Evolutionary conservation across 179 eudicot species (phyloP), one percentile per base, ranked within the genome.

Genomic region (Nepenthes alata): DNA sequence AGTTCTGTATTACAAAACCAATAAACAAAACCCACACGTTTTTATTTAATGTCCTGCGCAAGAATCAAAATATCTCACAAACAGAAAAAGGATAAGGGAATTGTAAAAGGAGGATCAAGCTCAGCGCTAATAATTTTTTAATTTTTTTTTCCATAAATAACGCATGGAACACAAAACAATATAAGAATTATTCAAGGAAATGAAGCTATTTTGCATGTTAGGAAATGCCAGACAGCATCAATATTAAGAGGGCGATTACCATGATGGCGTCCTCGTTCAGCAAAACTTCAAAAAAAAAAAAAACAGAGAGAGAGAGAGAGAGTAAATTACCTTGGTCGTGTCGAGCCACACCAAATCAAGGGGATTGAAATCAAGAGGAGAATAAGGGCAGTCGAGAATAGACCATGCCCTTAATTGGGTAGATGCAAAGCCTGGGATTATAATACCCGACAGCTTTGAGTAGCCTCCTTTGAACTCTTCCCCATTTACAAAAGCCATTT

Each of bases 331-430:
- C 77, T 91, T 91, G 73, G 97, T 91, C 14, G 86, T 71, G 61
- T 91, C 97, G 70, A 91, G 97, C 97, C 97, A 91, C 62, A 91
- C 97, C 64, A 91, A 84, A 77, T 91, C 97, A 77, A 91, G 97
- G 55, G 97, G 97, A 59, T 91, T 91, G 68, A 85, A 91, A 80
- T 91, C 95, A 57, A 91, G 91, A 67, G 97, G 97, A 53, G 97
- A 84, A 64, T 75, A 91, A 50, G 97, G 97, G 67, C 97, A 91
- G 69, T 91, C 97, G 52, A 91, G 73, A 47, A 91, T 91, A 9
- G 97, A 91, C 97, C 97, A 91, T 0, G 97, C 97, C 67, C 97
- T 70, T 9, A 91, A 81, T 71, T 86, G 97, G 15, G 97, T 84
- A 0, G 96, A 91, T n/a, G 97, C 97, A 78, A 91, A 91, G 12